These are phyloP conservation scores for Volutella citrinella DNA, from an alignment of 2,329 filamentous ascomycete genomes.

Conservation along the genomic window DNA sequence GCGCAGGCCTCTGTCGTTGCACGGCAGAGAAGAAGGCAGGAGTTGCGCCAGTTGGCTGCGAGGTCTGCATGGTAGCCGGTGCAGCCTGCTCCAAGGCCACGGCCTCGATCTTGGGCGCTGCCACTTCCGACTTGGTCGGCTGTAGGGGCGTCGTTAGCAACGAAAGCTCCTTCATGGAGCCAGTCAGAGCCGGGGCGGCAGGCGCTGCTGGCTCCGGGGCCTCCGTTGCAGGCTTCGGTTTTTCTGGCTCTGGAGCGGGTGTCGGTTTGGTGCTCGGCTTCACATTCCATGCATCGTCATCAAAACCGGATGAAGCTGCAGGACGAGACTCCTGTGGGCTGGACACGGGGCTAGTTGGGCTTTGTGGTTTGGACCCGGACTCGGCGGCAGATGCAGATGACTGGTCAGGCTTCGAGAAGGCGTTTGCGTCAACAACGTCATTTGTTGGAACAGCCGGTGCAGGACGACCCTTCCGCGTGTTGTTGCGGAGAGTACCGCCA, in stretches of 20 bases:
- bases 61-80: slow-evolving; percentile 32
- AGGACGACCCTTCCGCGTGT: slow-evolving; percentile 88
- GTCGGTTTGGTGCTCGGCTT: slow-evolving; percentile 68
- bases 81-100: slow-evolving; percentile 23
- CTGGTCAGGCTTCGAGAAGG: slow-evolving; percentile 63
- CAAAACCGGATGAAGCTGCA: slow-evolving; percentile 61
- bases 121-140: slow-evolving; percentile 41
- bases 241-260: slow-evolving; percentile 3
- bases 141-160: slow-evolving; percentile 51
- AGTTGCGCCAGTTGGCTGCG: slow-evolving; percentile 52
- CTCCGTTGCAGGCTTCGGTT: slow-evolving; percentile 21
- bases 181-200: slow-evolving; percentile 56
- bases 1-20: slow-evolving; percentile 65
- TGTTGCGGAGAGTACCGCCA: slow-evolving; percentile 87
- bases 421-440: slow-evolving; percentile 83
- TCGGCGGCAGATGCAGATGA: slow-evolving; percentile 19
- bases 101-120: slow-evolving; percentile 21
- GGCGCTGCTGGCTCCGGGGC: slow-evolving; percentile 18
- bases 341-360: slow-evolving; percentile 28
- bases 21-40: slow-evolving; percentile 54
- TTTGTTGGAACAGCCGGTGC: slow-evolving; percentile 82
- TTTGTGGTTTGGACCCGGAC: slow-evolving; percentile 19
- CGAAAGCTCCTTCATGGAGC: slow-evolving; percentile 61
- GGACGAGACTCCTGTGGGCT: slow-evolving; percentile 24
- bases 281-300: slow-evolving; percentile 96